phyloP scores from a whole-genome alignment of 2,329 filamentous ascomycete species.

The Paecilomyces sp. region DNA sequence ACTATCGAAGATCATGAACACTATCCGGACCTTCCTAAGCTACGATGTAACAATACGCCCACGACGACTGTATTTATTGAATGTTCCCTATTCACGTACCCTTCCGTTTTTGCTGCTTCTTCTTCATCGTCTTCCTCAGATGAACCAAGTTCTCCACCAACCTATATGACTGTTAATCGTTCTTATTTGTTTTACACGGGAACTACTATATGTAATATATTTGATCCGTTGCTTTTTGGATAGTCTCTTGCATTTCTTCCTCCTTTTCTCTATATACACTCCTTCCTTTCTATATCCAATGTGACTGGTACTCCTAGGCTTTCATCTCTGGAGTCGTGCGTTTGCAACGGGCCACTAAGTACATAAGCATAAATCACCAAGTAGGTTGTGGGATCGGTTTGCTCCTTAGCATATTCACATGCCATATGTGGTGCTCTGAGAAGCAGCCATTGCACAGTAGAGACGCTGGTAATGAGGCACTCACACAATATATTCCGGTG shows the following conservation, averaged over 20 bases:
- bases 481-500: too few relatives aligned
- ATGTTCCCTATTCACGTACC: background rate
- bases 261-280: background rate
- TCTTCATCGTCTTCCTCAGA: background rate
- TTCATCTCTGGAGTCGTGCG: background rate
- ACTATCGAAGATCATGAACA: background rate
- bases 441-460: too few relatives aligned
- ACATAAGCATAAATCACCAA: too few relatives aligned
- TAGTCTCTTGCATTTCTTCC: background rate
- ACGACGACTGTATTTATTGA: background rate
- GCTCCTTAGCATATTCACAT: too few relatives aligned
- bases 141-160: background rate
- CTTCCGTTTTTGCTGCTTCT: background rate
- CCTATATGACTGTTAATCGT: background rate
- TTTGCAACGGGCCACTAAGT: too few relatives aligned
- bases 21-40: background rate
- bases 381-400: too few relatives aligned
- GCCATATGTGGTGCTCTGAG: too few relatives aligned
- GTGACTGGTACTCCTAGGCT: background rate
- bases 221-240: background rate
- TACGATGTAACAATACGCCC: background rate
- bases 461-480: too few relatives aligned
- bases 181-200: background rate
- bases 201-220: background rate
- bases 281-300: background rate